These are phyloP conservation scores for Neurospora intermedia DNA, from an alignment of 495 filamentous ascomycete genomes.

Conservation along the genomic window DNA sequence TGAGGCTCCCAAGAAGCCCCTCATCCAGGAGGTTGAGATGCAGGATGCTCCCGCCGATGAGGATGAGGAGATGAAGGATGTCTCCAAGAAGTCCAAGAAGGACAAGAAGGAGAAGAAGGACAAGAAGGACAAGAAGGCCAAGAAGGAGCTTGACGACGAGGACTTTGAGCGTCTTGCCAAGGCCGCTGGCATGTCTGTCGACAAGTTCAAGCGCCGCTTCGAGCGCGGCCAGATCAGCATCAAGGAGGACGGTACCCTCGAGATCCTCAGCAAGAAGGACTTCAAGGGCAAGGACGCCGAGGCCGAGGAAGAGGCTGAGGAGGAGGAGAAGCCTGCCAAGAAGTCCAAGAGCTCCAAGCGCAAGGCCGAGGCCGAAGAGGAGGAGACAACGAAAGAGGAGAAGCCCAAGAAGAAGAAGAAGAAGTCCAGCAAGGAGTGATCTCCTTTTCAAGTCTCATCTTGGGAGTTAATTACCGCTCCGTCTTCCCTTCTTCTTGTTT, in stretches of 20 bases:
- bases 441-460: slow-evolving; percentile 1
- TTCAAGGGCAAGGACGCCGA: slow-evolving; percentile 46
- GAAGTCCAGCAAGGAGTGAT: slow-evolving; percentile 32
- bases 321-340: slow-evolving; percentile 23
- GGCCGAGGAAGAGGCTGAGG: slow-evolving; percentile 43
- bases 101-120: slow-evolving; percentile 33
- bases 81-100: slow-evolving; percentile 25
- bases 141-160: slow-evolving; percentile 38
- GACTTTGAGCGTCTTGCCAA: slow-evolving; percentile 45
- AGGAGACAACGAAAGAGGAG: slow-evolving; percentile 24
- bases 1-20: slow-evolving; percentile 45
- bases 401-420: slow-evolving; percentile 39
- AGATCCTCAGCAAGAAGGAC: slow-evolving; percentile 56
- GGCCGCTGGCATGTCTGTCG: slow-evolving; percentile 50
- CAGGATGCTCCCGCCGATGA: slow-evolving; percentile 33
- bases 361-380: slow-evolving; percentile 24
- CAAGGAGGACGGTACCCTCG: slow-evolving; percentile 44
- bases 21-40: slow-evolving; percentile 46
- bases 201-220: slow-evolving; percentile 54
- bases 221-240: slow-evolving; percentile 55
- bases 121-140: slow-evolving; percentile 12
- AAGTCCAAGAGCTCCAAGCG: slow-evolving; percentile 34
- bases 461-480: background rate
- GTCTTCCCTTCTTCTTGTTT: slow-evolving; percentile 7
- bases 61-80: slow-evolving; percentile 20